Evolutionary conservation across 2,329 filamentous ascomycete species (phyloP).

Genomic region (Penicillium psychrosexuale): DNA sequence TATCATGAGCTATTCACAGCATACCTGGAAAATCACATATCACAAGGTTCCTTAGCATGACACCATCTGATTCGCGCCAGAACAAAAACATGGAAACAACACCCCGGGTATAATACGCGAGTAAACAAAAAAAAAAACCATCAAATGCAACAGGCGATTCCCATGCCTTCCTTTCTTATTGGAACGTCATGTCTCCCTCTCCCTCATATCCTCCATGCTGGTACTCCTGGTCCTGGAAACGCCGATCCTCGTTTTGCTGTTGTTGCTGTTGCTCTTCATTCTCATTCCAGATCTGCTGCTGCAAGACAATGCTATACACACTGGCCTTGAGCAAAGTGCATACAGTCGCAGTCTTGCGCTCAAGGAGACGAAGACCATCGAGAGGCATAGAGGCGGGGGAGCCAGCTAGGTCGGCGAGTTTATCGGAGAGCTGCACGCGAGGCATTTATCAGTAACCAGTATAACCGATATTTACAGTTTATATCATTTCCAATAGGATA

Average conservation of each 20-base stretch:
- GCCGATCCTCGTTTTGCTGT: slow-evolving; percentile 22
- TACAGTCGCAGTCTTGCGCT: slow-evolving; percentile 90
- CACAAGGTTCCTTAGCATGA: not conserved
- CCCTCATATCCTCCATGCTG: slow-evolving; percentile 15
- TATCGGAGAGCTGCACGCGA: slow-evolving; percentile 31
- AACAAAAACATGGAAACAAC: not conserved
- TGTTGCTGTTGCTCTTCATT: slow-evolving; percentile 36
- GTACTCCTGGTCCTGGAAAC: slow-evolving; percentile 19
- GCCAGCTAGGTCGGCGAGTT: slow-evolving; percentile 58
- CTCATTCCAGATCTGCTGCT: slow-evolving; percentile 86
- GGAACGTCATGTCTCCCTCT: slow-evolving; percentile 29
- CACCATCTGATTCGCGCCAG: not conserved
- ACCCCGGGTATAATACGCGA: slow-evolving; percentile 12
- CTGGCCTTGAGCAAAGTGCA: slow-evolving; percentile 96
- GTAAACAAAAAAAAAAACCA: slow-evolving; percentile 6
- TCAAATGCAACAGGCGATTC: slow-evolving; percentile 8
- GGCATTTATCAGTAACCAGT: not conserved
- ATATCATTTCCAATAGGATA: not conserved
- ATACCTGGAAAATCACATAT: slow-evolving; percentile 14
- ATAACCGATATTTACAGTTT: not conserved
- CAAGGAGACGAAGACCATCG: slow-evolving; percentile 79
- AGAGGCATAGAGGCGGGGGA: slow-evolving; percentile 68
- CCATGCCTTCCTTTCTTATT: slow-evolving; percentile 3
- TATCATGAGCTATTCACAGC: slow-evolving; percentile 6
- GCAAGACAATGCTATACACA: slow-evolving; percentile 96